Evolutionary conservation across 352 stramenopile species (phyloP).

Genomic region (Phytophthora pisi): DNA sequence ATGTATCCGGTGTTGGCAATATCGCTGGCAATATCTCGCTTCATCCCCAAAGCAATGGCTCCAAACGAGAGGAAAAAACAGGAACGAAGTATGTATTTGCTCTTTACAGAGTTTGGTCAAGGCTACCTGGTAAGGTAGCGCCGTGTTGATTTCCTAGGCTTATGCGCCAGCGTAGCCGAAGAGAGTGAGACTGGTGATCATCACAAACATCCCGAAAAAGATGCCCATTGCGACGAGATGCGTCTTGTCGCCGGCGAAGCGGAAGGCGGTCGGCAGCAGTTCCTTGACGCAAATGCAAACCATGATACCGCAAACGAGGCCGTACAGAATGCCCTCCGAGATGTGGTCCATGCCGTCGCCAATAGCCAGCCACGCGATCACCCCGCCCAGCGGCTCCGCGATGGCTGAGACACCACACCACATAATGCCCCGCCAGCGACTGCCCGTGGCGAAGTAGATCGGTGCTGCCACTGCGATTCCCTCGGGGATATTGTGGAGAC

Average conservation of each 20-base stretch:
- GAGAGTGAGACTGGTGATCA: constrained; percentile 87
- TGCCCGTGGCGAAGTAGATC: constrained; percentile 97
- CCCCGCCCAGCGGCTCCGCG: constrained; percentile 90
- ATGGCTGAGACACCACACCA: constrained; percentile 91
- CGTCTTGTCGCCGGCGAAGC: constrained; percentile 82
- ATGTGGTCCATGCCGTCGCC: constrained; percentile 63
- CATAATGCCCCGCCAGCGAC: constrained; percentile 91
- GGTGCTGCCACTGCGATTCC: constrained; percentile 94
- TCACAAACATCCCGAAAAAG: constrained; percentile 86
- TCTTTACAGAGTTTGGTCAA: background rate
- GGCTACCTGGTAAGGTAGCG: background rate
- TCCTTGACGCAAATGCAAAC: constrained; percentile 91
- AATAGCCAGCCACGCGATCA: constrained; percentile 89
- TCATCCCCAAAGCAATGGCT: background rate
- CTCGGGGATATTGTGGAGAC: constrained; percentile 97
- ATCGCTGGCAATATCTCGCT: background rate
- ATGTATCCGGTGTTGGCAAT: background rate
- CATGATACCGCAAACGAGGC: constrained; percentile 95
- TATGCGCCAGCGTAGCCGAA: constrained; percentile 73
- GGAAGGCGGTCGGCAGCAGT: constrained; percentile 89
- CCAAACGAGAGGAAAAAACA: background rate
- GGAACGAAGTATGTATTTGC: background rate
- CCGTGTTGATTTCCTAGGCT: background rate
- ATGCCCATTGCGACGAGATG: constrained; percentile 80
- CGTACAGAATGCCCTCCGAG: constrained; percentile 90